Evolutionary conservation across 108 stramenopile genomes (phyloP).

Genomic region (Skeletonema menzelii): DNA sequence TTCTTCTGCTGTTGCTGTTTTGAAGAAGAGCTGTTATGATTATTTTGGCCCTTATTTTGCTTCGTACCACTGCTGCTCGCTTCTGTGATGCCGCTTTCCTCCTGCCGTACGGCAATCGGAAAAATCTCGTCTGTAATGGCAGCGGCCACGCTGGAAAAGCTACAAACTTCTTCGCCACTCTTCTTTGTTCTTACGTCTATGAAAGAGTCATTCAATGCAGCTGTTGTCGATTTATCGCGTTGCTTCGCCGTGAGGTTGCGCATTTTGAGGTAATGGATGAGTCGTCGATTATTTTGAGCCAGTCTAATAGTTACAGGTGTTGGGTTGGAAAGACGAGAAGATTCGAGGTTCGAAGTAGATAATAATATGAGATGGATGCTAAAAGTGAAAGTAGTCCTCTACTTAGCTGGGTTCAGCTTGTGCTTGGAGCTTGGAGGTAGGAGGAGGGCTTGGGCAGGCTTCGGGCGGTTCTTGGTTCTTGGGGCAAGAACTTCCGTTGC

Average conservation of each 20-base stretch:
- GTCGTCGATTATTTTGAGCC: too few species aligned
- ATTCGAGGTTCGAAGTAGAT: too few species aligned
- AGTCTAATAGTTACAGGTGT: too few species aligned
- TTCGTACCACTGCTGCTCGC: neutral
- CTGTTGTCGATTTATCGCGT: neutral
- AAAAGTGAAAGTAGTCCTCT: too few species aligned
- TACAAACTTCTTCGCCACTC: neutral
- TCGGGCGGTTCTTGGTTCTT: too few species aligned
- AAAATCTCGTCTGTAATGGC: constrained; percentile 10
- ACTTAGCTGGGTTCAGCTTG: too few species aligned
- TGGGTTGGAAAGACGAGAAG: too few species aligned
- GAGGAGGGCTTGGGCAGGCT: too few species aligned
- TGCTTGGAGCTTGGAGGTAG: too few species aligned
- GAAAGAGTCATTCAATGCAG: neutral
- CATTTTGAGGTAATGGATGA: neutral
- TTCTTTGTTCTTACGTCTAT: neutral
- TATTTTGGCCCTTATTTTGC: neutral
- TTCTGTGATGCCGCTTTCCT: neutral
- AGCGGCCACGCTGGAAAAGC: constrained; percentile 3
- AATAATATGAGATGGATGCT: too few species aligned
- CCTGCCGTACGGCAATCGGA: neutral
- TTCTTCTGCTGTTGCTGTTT: constrained; percentile 3
- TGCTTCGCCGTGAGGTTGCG: neutral
- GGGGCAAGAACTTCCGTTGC: too few species aligned
- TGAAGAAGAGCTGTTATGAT: neutral